These are phyloP conservation scores for Poronia punctata DNA, from an alignment of 495 filamentous ascomycete species.

Conservation along the genomic window DNA sequence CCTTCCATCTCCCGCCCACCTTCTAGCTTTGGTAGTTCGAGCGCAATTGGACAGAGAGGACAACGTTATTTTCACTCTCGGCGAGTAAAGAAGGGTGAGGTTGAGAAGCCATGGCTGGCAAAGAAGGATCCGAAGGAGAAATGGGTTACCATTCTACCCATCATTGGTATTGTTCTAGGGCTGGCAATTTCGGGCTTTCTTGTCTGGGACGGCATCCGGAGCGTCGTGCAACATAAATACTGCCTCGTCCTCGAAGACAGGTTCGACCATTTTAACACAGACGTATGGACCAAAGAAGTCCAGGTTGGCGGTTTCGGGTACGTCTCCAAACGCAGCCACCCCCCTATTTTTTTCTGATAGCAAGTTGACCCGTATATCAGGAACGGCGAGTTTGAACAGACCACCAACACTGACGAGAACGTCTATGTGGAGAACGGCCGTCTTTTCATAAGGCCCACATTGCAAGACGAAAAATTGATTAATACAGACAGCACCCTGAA, in stretches of 20 bases:
- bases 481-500: constrained; percentile 57
- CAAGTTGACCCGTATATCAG: constrained; percentile 31
- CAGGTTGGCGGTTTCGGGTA: constrained; percentile 81
- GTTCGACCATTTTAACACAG: constrained; percentile 52
- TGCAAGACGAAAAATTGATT: constrained; percentile 60
- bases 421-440: constrained; percentile 61
- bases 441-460: constrained; percentile 69
- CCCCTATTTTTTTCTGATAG: background rate
- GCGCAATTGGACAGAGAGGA: constrained; percentile 27
- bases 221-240: constrained; percentile 67
- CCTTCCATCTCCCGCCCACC: constrained; percentile 48
- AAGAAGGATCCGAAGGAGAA: constrained; percentile 71
- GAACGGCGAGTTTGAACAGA: constrained; percentile 75
- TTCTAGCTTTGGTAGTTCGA: constrained; percentile 46
- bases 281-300: constrained; percentile 70
- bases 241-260: constrained; percentile 64
- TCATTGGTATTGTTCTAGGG: constrained; percentile 60
- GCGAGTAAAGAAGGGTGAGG: constrained; percentile 59
- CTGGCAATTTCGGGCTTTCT: constrained; percentile 59
- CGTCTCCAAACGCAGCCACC: constrained; percentile 17
- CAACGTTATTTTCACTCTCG: constrained; percentile 69
- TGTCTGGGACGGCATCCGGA: constrained; percentile 61
- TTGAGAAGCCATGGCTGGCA: constrained; percentile 63
- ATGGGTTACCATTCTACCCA: constrained; percentile 74
- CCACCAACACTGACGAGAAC: constrained; percentile 63